phyloP scores from a whole-genome alignment of 306 rosid species.

The Styphnolobium japonicum region DNA sequence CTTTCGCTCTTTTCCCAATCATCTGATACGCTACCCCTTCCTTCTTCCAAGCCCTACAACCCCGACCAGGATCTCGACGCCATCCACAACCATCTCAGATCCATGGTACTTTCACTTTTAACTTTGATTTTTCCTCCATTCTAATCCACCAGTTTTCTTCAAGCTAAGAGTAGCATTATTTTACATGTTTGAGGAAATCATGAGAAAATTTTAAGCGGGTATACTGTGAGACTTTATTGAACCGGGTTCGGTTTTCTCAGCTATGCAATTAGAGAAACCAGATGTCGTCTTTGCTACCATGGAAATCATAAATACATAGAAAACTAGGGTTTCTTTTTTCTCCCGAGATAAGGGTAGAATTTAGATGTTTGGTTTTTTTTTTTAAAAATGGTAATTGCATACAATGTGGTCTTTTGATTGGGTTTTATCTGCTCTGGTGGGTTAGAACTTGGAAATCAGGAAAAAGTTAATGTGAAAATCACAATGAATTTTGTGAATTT shows the following conservation, averaged over 20 bases:
- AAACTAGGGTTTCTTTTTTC: not conserved
- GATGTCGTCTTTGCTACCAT: not conserved
- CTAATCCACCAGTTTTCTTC: not conserved
- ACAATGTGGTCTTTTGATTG: too few relatives aligned
- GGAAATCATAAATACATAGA: not conserved
- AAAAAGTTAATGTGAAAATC: too few relatives aligned
- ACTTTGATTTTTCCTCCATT: not conserved
- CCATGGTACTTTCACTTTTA: conserved; percentile 42
- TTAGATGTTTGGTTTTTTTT: too few relatives aligned
- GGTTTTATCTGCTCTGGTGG: too few relatives aligned
- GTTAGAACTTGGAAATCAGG: too few relatives aligned
- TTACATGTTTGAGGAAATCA: not conserved
- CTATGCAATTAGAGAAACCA: not conserved
- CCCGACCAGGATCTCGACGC: conserved; percentile 38
- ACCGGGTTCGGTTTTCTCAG: not conserved
- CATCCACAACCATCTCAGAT: conserved; percentile 57
- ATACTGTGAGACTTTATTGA: not conserved
- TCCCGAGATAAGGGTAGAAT: too few relatives aligned
- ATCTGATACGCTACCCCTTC: not conserved
- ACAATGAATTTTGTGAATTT: not conserved
- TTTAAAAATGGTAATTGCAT: not conserved
- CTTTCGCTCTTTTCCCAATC: conserved; percentile 50
- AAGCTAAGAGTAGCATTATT: not conserved
- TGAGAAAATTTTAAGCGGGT: not conserved
- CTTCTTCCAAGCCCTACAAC: conserved; percentile 38